phyloP scores from a whole-genome alignment of 306 rosid genomes.

The Pachyrhizus erosus region DNA sequence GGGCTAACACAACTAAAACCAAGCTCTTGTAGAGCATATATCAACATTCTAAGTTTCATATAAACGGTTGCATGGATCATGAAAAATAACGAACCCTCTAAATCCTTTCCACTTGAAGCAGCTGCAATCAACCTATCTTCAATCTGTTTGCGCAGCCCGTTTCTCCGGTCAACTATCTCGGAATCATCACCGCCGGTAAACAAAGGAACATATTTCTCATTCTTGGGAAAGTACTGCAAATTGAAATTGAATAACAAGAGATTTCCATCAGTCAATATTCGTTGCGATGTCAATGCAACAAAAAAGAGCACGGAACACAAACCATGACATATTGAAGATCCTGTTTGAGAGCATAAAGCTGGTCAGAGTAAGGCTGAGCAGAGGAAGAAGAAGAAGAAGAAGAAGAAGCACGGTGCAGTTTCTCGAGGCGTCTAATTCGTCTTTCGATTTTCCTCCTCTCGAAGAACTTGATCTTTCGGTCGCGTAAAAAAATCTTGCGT shows the following conservation, averaged over 20 bases:
- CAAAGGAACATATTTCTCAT: constrained; percentile 87
- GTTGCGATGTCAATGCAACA: background rate
- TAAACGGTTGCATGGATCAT: background rate
- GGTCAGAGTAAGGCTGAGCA: constrained; percentile 67
- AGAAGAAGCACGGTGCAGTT: constrained; percentile 77
- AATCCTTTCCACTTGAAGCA: constrained; percentile 93
- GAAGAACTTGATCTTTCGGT: constrained; percentile 89
- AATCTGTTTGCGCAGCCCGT: constrained; percentile 81
- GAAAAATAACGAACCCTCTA: constrained; percentile 71
- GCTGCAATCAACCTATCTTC: constrained; percentile 82
- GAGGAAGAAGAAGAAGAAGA: constrained; percentile 61
- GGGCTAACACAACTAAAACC: background rate
- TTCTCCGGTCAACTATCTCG: constrained; percentile 71
- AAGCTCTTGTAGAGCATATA: constrained; percentile 22
- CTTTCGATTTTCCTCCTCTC: constrained; percentile 96
- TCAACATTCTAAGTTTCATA: constrained; percentile 9
- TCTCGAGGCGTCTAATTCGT: constrained; percentile 87
- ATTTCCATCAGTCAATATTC: background rate
- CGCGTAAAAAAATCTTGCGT: constrained; percentile 81
- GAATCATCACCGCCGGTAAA: constrained; percentile 76
- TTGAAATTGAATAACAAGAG: constrained; percentile 9
- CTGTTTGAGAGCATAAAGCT: constrained; percentile 79
- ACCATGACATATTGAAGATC: constrained; percentile 97
- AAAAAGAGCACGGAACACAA: background rate
- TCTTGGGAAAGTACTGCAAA: constrained; percentile 96